These are phyloP conservation scores for Vitis riparia DNA, from an alignment of 164 flowering plant species.

Conservation along the genomic window DNA sequence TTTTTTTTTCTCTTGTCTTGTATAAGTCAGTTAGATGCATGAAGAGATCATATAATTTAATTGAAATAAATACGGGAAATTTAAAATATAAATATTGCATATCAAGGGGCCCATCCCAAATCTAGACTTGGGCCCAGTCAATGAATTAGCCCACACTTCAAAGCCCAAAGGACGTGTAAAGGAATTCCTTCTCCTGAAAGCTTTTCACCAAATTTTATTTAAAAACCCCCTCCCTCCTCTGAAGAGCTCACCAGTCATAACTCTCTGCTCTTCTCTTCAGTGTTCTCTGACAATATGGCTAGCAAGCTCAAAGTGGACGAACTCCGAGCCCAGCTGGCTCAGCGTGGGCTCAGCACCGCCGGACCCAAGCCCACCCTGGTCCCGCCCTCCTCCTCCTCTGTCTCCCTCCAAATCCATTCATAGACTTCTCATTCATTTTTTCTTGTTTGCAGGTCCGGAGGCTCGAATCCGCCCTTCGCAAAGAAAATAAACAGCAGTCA, in stretches of 20 bases:
- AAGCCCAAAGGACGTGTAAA: too few relatives aligned
- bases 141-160: too few relatives aligned
- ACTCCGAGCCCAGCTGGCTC: conserved; percentile 50
- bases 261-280: neutral
- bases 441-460: conserved; percentile 44
- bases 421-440: neutral
- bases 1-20: too few relatives aligned
- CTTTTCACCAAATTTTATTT: too few relatives aligned
- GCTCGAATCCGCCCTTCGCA: conserved; percentile 48
- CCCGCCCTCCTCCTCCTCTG: neutral
- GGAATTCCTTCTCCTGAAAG: too few relatives aligned
- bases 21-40: too few relatives aligned
- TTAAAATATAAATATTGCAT: too few relatives aligned
- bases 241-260: neutral
- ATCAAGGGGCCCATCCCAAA: too few relatives aligned
- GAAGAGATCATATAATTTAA: too few relatives aligned
- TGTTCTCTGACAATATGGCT: conserved; percentile 32
- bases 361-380: conserved; percentile 49
- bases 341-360: conserved; percentile 58
- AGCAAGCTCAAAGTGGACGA: conserved; percentile 60
- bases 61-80: too few relatives aligned
- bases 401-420: neutral
- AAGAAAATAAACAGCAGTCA: conserved; percentile 25
- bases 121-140: too few relatives aligned
- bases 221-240: neutral